phyloP scores from a whole-genome alignment of 352 stramenopile species.

The Phytophthora meadii region DNA sequence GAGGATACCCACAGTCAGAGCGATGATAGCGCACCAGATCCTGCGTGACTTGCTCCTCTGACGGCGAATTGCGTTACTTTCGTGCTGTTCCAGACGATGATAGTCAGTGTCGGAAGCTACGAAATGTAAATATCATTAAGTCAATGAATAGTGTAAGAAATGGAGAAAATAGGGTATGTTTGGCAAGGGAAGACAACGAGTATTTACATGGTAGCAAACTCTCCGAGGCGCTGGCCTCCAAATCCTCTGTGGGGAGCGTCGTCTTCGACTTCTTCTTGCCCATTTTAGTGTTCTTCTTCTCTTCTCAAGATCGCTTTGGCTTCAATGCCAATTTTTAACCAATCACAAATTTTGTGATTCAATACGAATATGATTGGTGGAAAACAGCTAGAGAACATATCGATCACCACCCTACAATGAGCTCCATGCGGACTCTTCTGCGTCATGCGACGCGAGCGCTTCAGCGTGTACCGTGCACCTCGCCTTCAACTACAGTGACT shows the following conservation, averaged over 20 bases:
- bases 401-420: constrained; percentile 16
- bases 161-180: constrained; percentile 7
- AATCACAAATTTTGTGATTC: constrained; percentile 1
- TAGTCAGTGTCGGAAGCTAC: constrained; percentile 38
- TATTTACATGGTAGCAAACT: constrained; percentile 56
- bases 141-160: constrained; percentile 9
- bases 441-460: constrained; percentile 12
- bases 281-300: constrained; percentile 41
- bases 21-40: constrained; percentile 87
- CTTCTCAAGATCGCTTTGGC: constrained; percentile 35
- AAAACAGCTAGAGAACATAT: constrained; percentile 19
- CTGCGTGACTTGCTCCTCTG: constrained; percentile 71
- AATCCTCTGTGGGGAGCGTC: constrained; percentile 52
- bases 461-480: constrained; percentile 5
- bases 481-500: neutral
- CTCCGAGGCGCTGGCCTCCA: constrained; percentile 48
- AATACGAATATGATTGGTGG: constrained; percentile 20
- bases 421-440: constrained; percentile 15
- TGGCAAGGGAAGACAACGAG: neutral
- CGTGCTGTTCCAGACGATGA: constrained; percentile 38
- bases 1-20: constrained; percentile 76
- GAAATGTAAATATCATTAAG: constrained; percentile 12
- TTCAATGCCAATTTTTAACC: constrained; percentile 42
- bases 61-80: constrained; percentile 50
- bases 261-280: constrained; percentile 70